Percentiles rank a stretch among this genome's conserved stretches.
Evolutionary conservation across 345 rosid genomes (phyloP).

Genomic region (Gossypium herbaceum): DNA sequence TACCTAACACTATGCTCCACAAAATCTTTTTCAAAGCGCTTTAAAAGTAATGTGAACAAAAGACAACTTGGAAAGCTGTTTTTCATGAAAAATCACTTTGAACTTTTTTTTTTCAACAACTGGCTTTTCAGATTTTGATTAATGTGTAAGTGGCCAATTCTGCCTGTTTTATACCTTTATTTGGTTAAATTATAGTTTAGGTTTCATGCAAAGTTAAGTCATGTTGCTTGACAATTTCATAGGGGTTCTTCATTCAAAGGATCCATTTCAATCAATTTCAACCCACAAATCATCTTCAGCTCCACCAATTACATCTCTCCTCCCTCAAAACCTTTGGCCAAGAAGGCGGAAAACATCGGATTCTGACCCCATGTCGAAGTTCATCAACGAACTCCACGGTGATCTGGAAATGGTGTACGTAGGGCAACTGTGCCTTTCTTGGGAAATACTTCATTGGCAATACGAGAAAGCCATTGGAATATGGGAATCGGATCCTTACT

Average conservation of each 20-base stretch:
- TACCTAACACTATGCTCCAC: conserved; percentile 33
- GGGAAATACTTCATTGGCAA: conserved; percentile 99
- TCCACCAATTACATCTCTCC: conserved; percentile 37
- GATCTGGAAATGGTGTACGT: conserved; percentile 84
- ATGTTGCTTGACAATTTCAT: conserved; percentile 18
- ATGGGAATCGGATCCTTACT: conserved; percentile 65
- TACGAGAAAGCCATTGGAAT: conserved; percentile 68
- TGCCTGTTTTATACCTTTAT: background rate
- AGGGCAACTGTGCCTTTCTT: conserved; percentile 95
- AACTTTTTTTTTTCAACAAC: too few relatives aligned
- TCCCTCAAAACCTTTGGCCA: conserved; percentile 43
- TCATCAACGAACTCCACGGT: conserved; percentile 52
- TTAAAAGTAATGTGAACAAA: background rate
- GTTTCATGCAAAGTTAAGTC: conserved; percentile 4
- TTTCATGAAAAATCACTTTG: background rate
- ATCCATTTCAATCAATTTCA: conserved; percentile 44
- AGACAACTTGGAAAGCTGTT: background rate
- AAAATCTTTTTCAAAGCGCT: background rate
- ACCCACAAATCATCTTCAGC: conserved; percentile 31
- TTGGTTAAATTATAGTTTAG: conserved; percentile 11
- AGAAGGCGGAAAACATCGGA: conserved; percentile 44
- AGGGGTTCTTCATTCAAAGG: conserved; percentile 78
- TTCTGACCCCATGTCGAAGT: conserved; percentile 54
- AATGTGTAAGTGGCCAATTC: conserved; percentile 11
- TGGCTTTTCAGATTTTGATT: background rate